phyloP scores from a whole-genome alignment of 352 stramenopile species.

The Pythium scleroteichum region DNA sequence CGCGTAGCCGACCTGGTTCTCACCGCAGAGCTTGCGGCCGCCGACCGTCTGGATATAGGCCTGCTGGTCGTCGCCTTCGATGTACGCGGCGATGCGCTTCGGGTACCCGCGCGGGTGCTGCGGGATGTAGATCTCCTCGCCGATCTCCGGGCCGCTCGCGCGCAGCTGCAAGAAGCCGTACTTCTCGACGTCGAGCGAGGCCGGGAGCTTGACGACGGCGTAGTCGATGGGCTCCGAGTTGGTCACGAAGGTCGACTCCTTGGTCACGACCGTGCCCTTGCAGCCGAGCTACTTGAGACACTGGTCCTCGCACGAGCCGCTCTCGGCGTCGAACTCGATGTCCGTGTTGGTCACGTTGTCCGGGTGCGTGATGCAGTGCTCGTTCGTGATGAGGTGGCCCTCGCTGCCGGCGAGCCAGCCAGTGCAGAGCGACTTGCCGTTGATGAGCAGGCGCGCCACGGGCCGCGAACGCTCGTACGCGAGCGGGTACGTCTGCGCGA shows the following conservation, averaged over 20 bases:
- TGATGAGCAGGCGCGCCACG: slow-evolving; percentile 1
- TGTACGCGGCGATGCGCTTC: slow-evolving; percentile 14
- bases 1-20: slow-evolving; percentile 33
- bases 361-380: slow-evolving; percentile 31
- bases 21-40: slow-evolving; percentile 11
- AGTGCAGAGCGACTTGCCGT: slow-evolving; percentile 7
- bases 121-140: slow-evolving; percentile 23
- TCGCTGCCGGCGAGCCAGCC: slow-evolving; percentile 21
- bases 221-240: slow-evolving; percentile 25
- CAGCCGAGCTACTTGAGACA: slow-evolving; percentile 25
- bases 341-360: slow-evolving; percentile 19
- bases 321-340: slow-evolving; percentile 33
- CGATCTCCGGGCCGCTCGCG: slow-evolving; percentile 19
- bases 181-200: slow-evolving; percentile 10
- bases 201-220: slow-evolving; percentile 21
- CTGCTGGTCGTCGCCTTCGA: neutral
- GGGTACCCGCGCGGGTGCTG: slow-evolving; percentile 3
- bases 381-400: slow-evolving; percentile 31
- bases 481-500: neutral
- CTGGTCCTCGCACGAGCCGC: slow-evolving; percentile 22
- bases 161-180: slow-evolving; percentile 36
- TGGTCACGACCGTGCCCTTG: slow-evolving; percentile 26
- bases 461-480: slow-evolving; percentile 10
- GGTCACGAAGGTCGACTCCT: slow-evolving; percentile 21
- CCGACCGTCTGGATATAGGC: slow-evolving; percentile 17